These are phyloP conservation scores for Anisogramma anomala DNA, from an alignment of 2,329 filamentous ascomycete species.

Conservation along the genomic window DNA sequence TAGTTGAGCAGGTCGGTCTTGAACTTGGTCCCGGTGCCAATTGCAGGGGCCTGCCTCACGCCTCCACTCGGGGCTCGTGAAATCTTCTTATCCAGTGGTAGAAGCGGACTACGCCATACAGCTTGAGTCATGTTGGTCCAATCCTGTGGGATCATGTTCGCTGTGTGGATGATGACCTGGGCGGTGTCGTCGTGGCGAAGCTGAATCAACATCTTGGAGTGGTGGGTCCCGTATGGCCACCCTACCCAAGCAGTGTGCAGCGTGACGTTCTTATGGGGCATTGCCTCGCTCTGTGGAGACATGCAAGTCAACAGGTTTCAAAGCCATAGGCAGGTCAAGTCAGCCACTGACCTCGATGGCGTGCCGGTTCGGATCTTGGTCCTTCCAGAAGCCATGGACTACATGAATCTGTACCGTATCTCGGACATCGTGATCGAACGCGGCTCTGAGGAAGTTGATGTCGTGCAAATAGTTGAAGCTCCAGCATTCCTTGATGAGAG, in stretches of 20 bases:
- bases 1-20: conserved; percentile 67
- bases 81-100: conserved; percentile 44
- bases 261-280: conserved; percentile 53
- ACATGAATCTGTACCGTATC: conserved; percentile 40
- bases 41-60: conserved; percentile 12
- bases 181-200: conserved; percentile 65
- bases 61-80: not conserved
- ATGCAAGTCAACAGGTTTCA: not conserved
- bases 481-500: conserved; percentile 61
- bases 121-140: conserved; percentile 85
- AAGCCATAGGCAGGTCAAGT: not conserved
- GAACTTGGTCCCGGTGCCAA: conserved; percentile 59
- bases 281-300: conserved; percentile 43
- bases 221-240: conserved; percentile 77
- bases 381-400: conserved; percentile 55
- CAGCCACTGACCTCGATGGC: conserved; percentile 40
- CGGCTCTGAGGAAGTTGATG: conserved; percentile 41
- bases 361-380: conserved; percentile 48
- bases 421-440: conserved; percentile 41
- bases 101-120: conserved; percentile 63
- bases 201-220: conserved; percentile 77
- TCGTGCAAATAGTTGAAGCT: conserved; percentile 59
- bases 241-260: conserved; percentile 68
- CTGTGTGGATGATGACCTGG: conserved; percentile 75
- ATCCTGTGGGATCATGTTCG: conserved; percentile 81